Conservation (phyloP, 441 rosid genomes). For the Geranium incanum region DNA sequence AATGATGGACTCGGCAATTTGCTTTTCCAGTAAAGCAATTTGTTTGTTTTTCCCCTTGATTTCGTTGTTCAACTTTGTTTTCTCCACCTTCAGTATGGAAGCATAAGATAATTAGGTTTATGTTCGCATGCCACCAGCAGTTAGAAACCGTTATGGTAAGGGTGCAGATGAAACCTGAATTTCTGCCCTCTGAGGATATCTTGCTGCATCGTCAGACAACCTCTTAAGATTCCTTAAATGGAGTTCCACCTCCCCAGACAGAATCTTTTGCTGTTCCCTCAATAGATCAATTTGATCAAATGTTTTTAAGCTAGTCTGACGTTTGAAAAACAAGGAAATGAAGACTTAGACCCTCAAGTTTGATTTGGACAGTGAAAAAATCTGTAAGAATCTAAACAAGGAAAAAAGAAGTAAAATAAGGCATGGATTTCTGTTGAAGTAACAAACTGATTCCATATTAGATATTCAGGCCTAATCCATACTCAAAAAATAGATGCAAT, state of each 20-base stretch:
- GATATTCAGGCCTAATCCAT: background rate
- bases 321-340: conserved; percentile 21
- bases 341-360: conserved; percentile 5
- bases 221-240: conserved; percentile 66
- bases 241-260: conserved; percentile 75
- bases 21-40: conserved; percentile 67
- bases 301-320: conserved; percentile 63
- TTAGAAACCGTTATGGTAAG: conserved; percentile 11
- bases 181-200: conserved; percentile 57
- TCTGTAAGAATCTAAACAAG: background rate
- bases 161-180: conserved; percentile 40
- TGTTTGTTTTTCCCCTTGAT: conserved; percentile 67
- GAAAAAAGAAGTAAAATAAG: background rate
- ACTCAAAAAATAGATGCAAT: background rate
- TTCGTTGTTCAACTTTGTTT: conserved; percentile 50
- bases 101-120: conserved; percentile 23
- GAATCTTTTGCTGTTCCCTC: conserved; percentile 84
- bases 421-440: background rate
- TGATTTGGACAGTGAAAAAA: background rate
- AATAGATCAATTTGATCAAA: conserved; percentile 74
- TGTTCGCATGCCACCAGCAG: conserved; percentile 18
- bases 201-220: conserved; percentile 69
- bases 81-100: conserved; percentile 57
- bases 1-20: conserved; percentile 56
- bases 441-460: background rate